Evolutionary conservation across 2,329 filamentous ascomycete genomes (phyloP).

Genomic region (Phialophora verrucosa): DNA sequence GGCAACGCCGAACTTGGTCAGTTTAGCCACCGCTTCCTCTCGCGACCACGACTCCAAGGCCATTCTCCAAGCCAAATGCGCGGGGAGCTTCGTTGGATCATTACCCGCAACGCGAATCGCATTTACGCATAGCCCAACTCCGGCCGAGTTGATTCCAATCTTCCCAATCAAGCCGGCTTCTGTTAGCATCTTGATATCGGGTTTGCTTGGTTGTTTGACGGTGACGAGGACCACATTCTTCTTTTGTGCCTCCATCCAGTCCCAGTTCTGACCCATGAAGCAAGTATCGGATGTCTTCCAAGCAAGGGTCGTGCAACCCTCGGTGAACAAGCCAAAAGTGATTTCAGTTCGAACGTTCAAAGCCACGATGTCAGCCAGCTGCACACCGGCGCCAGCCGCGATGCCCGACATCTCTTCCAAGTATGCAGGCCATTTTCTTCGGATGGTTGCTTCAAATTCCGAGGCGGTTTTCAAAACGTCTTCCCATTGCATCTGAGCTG

Average conservation of each 20-base stretch:
- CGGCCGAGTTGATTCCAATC: conserved; percentile 53
- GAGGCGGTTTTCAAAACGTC: conserved; percentile 52
- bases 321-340: conserved; percentile 60
- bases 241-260: conserved; percentile 57
- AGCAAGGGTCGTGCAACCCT: conserved; percentile 62
- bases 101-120: conserved; percentile 59
- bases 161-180: conserved; percentile 54
- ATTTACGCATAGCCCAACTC: conserved; percentile 62
- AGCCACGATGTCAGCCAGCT: conserved; percentile 59
- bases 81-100: conserved; percentile 53
- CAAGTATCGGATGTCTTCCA: conserved; percentile 51
- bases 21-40: conserved; percentile 56
- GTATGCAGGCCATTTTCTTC: conserved; percentile 40
- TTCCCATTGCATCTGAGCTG: conserved; percentile 50
- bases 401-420: conserved; percentile 51
- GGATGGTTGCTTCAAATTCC: conserved; percentile 48
- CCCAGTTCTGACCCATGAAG: conserved; percentile 63
- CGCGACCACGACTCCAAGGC: conserved; percentile 55
- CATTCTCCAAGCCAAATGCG: conserved; percentile 60
- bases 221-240: conserved; percentile 57
- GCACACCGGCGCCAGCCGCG: conserved; percentile 55
- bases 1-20: conserved; percentile 55
- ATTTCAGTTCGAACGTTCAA: conserved; percentile 66
- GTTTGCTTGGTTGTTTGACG: conserved; percentile 48
- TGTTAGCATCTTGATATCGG: conserved; percentile 59